Base-by-base conservation (phyloP, 2,329 filamentous ascomycete species). In the Colletotrichum neosansevieriae region DNA sequence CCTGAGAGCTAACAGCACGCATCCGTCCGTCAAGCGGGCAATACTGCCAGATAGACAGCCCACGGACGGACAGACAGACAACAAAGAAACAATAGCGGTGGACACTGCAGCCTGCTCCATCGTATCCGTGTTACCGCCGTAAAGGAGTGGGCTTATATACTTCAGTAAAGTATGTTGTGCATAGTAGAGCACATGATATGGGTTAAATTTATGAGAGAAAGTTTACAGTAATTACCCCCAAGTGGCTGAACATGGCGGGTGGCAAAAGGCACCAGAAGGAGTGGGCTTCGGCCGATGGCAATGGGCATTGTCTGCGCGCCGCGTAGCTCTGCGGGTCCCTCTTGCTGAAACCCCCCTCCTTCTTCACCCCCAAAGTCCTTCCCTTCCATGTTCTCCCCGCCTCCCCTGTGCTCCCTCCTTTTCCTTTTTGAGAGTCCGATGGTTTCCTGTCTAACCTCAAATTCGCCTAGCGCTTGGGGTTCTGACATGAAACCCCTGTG, bases 401-500 rank as follows among this genome's bases (percentile, higher is more conserved):
- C 34, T 45, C 42, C 66, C 47, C 49, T 61, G 53, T 56, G 56
- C 42, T 50, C 24, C 58, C 47, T 68, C 42, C 54, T 66, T 69
- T 66, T 61, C 69, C 51, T 38, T 69, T 69, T 57, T 40, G 49
- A 58, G 29, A 50, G 7, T n/a, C 17, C 42, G 32, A 38, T 64
- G 56, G 56, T 69, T 60, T 58, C 50, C 38, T 49, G 38, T 38
- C 32, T 11, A 69, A 69, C 60, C 57, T 69, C 57, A 65, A 66
- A 40, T 60, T 19, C 36, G 45, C 66, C 60, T 71, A 71, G 58
- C 66, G 67, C 62, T 60, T 38, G 44, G 57, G 63, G 63, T 59
- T 62, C 69, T 51, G 59, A 67, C 61, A 58, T 63, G 67, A 71
- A 70, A 70, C 69, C 58, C 58, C 51, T 59, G 60, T 58, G 51